phyloP scores from a whole-genome alignment of 495 filamentous ascomycete genomes.

The Penicillium salamii region DNA sequence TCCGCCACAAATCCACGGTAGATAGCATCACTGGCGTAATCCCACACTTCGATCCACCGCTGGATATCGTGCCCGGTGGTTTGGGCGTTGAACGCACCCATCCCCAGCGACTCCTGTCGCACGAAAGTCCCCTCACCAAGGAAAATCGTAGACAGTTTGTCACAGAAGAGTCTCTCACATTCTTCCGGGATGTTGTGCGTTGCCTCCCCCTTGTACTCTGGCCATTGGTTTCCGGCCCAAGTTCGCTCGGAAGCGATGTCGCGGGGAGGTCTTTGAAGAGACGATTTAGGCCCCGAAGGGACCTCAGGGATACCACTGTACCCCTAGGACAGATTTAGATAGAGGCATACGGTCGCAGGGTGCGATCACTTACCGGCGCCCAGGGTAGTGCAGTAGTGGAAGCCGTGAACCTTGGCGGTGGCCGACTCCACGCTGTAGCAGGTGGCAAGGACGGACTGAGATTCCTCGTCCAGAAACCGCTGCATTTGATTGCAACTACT shows the following conservation, averaged over 20 bases:
- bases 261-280: slow-evolving; percentile 79
- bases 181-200: slow-evolving; percentile 93
- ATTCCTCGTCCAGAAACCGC: slow-evolving; percentile 42
- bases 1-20: slow-evolving; percentile 80
- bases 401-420: slow-evolving; percentile 64
- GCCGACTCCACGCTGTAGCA: slow-evolving; percentile 67
- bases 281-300: slow-evolving; percentile 73
- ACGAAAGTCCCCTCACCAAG: slow-evolving; percentile 83
- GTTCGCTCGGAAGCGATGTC: slow-evolving; percentile 62
- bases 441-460: slow-evolving; percentile 73
- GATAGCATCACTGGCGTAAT: slow-evolving; percentile 76
- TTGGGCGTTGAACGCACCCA: slow-evolving; percentile 56
- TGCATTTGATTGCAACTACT: slow-evolving; percentile 70
- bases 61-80: slow-evolving; percentile 35
- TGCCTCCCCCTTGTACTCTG: slow-evolving; percentile 77
- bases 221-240: slow-evolving; percentile 33
- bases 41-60: slow-evolving; percentile 78
- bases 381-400: slow-evolving; percentile 93
- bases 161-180: slow-evolving; percentile 99
- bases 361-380: slow-evolving; percentile 57
- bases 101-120: slow-evolving; percentile 69
- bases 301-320: slow-evolving; percentile 98
- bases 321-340: slow-evolving; percentile 51
- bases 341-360: neutral
- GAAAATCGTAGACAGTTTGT: slow-evolving; percentile 86